Conservation (phyloP, 768 basidiomycete species). For the Lactarius tabidus region DNA sequence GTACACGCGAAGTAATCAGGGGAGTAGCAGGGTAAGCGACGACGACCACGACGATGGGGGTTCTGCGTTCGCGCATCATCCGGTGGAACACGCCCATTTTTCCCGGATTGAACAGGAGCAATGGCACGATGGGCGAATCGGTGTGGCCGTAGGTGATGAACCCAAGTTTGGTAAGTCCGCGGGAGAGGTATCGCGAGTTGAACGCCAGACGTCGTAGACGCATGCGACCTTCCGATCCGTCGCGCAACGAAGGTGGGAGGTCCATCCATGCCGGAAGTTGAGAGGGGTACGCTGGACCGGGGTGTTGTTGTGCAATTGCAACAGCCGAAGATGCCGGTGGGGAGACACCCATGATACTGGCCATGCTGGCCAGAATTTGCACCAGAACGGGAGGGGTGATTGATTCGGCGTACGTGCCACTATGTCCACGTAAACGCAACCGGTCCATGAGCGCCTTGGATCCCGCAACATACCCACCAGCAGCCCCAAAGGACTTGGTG, state of each 20-base stretch:
- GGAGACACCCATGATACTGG: conserved; percentile 89
- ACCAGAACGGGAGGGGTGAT: conserved; percentile 89
- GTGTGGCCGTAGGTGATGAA: conserved; percentile 95
- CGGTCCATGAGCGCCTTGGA: conserved; percentile 74
- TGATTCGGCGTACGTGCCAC: conserved; percentile 82
- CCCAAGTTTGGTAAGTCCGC: conserved; percentile 82
- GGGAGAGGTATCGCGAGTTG: conserved; percentile 89
- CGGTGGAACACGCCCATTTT: conserved; percentile 92
- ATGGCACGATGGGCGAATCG: conserved; percentile 89
- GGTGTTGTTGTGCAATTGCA: conserved; percentile 43
- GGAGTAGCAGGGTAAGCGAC: conserved; percentile 91
- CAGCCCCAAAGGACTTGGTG: conserved; percentile 91
- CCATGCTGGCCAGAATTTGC: conserved; percentile 90
- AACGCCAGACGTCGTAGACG: conserved; percentile 89
- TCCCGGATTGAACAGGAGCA: conserved; percentile 88
- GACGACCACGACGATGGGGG: conserved; percentile 84
- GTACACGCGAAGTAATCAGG: conserved; percentile 79
- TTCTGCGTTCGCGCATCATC: conserved; percentile 73
- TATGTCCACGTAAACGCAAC: conserved; percentile 76
- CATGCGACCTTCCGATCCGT: conserved; percentile 78
- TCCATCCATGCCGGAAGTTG: conserved; percentile 74
- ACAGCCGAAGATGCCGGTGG: conserved; percentile 32
- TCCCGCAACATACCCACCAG: conserved; percentile 93
- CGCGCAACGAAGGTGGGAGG: conserved; percentile 66
- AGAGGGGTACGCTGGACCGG: conserved; percentile 63